Evolutionary conservation across 768 basidiomycete species (phyloP).

Genomic region (Suillus paluster): DNA sequence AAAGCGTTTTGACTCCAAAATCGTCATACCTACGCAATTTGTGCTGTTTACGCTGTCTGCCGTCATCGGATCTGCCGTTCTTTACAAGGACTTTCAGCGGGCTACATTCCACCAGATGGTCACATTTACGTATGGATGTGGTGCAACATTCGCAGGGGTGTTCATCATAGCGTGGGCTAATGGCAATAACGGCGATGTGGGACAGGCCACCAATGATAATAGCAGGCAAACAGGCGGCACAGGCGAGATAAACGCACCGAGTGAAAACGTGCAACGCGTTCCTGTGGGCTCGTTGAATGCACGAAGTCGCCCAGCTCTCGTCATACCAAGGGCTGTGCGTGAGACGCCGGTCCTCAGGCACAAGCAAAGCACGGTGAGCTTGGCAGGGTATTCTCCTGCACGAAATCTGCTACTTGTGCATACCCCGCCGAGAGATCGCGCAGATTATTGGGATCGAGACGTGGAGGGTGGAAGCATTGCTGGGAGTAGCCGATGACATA

Average conservation of each 20-base stretch:
- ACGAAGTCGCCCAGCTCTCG: constrained; percentile 45
- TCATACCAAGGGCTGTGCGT: constrained; percentile 50
- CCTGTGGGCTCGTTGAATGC: constrained; percentile 22
- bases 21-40: constrained; percentile 94
- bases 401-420: constrained; percentile 74
- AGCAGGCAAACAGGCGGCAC: neutral
- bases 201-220: constrained; percentile 32
- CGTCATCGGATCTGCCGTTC: constrained; percentile 89
- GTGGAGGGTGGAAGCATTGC: constrained; percentile 15
- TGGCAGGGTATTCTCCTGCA: constrained; percentile 76
- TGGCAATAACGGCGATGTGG: constrained; percentile 30
- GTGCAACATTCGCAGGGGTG: constrained; percentile 88
- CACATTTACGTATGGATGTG: constrained; percentile 86
- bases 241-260: constrained; percentile 26
- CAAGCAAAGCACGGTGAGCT: constrained; percentile 59
- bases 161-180: constrained; percentile 79
- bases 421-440: constrained; percentile 60
- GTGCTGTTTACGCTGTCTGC: constrained; percentile 93
- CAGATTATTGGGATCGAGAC: constrained; percentile 42
- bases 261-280: constrained; percentile 23
- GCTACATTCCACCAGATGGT: constrained; percentile 82
- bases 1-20: constrained; percentile 93
- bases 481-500: constrained; percentile 14
- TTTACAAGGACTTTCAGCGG: constrained; percentile 91
- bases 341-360: constrained; percentile 53